A percentile compares a stretch with the other conserved stretches of the same genome.
These are phyloP conservation scores for Scytalidium lignicola DNA, from an alignment of 2,329 filamentous ascomycete genomes.

Conservation along the genomic window DNA sequence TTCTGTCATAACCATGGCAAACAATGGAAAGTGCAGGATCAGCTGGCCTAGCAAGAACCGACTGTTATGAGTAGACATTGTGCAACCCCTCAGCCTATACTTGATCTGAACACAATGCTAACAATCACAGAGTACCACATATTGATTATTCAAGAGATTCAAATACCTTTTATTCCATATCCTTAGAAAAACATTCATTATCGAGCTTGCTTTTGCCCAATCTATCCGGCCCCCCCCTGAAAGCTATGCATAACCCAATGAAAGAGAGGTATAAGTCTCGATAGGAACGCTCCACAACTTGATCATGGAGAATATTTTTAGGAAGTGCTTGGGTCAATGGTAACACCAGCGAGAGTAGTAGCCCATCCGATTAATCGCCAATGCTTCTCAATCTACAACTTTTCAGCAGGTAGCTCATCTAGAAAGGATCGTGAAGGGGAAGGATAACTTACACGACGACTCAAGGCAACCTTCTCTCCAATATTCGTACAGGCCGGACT, in stretches of 20 bases:
- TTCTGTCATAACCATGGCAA: too few species aligned
- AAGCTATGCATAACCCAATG: background rate
- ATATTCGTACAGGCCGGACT: constrained; percentile 95
- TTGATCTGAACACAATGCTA: background rate
- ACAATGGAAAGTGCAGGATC: too few species aligned
- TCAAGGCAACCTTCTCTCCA: constrained; percentile 95
- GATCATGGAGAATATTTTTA: constrained; percentile 8
- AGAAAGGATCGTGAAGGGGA: background rate
- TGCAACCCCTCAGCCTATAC: background rate
- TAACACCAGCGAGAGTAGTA: constrained; percentile 40
- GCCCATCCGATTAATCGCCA: constrained; percentile 95
- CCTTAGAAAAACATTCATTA: background rate
- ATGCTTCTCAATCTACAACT: constrained; percentile 78
- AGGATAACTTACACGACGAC: constrained; percentile 53
- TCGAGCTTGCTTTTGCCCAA: background rate
- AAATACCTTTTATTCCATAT: background rate
- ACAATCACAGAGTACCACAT: background rate
- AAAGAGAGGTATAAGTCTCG: background rate
- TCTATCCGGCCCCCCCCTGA: background rate
- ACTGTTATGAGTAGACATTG: too few species aligned
- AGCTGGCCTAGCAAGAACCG: too few species aligned
- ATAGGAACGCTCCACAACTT: background rate
- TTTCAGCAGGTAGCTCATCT: background rate
- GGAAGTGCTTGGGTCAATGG: constrained; percentile 26
- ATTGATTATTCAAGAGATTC: background rate